Conservation (phyloP, 805 yeast species). For the Candida sakaeoensis region DNA sequence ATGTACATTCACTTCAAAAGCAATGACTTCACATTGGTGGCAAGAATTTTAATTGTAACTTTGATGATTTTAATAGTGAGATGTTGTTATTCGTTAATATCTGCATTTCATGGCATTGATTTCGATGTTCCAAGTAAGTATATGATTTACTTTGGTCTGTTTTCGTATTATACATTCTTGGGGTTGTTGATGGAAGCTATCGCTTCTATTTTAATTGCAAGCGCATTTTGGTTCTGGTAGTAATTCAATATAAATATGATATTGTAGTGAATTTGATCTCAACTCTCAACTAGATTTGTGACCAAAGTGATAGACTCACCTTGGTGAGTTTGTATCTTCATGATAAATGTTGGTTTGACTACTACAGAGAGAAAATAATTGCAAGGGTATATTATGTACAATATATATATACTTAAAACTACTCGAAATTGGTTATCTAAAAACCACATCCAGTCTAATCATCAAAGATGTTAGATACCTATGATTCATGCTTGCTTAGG, state of each 20-base stretch:
- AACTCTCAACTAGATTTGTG: too few species aligned
- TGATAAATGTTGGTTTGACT: too few species aligned
- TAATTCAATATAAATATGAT: background rate
- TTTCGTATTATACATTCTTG: slow-evolving; percentile 13
- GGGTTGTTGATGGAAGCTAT: slow-evolving; percentile 13
- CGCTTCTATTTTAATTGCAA: slow-evolving; percentile 2
- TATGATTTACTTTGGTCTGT: slow-evolving; percentile 13
- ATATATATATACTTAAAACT: too few species aligned
- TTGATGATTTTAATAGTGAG: slow-evolving; percentile 12
- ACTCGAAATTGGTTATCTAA: too few species aligned
- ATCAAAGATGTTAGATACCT: background rate
- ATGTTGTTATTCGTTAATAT: slow-evolving; percentile 12
- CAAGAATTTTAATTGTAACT: slow-evolving; percentile 7
- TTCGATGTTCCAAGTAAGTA: slow-evolving; percentile 11
- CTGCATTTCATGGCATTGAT: slow-evolving; percentile 13
- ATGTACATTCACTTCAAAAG: background rate
- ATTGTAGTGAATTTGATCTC: background rate
- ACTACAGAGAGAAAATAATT: too few species aligned
- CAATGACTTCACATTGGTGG: background rate
- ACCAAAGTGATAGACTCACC: too few species aligned
- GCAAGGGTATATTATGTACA: too few species aligned
- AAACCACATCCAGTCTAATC: too few species aligned
- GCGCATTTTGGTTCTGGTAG: slow-evolving; percentile 6
- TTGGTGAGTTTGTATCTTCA: too few species aligned
- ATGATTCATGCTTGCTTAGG: background rate